Percentiles rank a stretch among this genome's conserved stretches.
Evolutionary conservation across 352 stramenopile genomes (phyloP).

Genomic region (Phytophthora hibernalis): DNA sequence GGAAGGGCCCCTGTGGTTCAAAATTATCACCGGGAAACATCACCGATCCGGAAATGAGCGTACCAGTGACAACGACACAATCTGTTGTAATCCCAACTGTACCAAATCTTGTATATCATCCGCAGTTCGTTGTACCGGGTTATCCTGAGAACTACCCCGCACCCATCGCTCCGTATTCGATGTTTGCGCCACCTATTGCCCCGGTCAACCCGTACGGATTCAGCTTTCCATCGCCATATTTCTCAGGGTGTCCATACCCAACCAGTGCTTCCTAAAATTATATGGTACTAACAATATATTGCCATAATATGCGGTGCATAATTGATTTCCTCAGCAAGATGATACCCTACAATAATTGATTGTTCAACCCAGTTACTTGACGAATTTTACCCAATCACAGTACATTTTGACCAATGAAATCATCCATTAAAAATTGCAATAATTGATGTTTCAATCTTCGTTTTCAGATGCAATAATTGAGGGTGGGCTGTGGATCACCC

Average conservation of each 20-base stretch:
- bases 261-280: no score
- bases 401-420: no score
- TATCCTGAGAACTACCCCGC: conserved; percentile 12
- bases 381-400: no score
- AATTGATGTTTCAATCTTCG: no score
- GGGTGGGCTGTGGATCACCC: no score
- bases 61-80: background rate
- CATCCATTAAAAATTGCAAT: no score
- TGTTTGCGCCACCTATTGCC: conserved; percentile 12
- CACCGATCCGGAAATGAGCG: conserved; percentile 3
- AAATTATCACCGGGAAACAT: background rate
- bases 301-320: no score
- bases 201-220: conserved; percentile 26
- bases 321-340: no score
- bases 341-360: no score
- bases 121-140: conserved; percentile 6
- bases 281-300: no score
- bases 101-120: conserved; percentile 1
- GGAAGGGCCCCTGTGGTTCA: background rate
- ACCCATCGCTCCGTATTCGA: conserved; percentile 5
- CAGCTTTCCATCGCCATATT: conserved; percentile 24
- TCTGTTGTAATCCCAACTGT: background rate
- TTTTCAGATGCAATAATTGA: no score
- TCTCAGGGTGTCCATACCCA: conserved; percentile 10
- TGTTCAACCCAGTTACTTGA: no score